A percentile compares a stretch with the other conserved stretches of the same genome.
phyloP scores from a whole-genome alignment of 805 yeast genomes.

The Ogataea methylovora region DNA sequence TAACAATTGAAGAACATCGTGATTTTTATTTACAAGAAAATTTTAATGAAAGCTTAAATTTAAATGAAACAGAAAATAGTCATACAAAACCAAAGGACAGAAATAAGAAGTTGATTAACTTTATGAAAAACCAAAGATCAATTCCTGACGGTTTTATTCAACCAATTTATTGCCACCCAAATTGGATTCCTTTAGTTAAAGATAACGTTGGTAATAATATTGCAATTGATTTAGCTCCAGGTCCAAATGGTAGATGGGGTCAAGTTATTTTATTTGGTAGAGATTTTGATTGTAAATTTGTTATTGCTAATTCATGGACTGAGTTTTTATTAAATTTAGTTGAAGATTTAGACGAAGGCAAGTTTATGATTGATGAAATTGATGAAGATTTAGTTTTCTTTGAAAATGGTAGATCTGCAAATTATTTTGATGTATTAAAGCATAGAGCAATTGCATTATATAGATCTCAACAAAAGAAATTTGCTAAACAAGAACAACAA shows the following conservation, averaged over 20 bases:
- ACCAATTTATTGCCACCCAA: slow-evolving; percentile 75
- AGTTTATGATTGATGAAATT: slow-evolving; percentile 62
- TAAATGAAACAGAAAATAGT: no score
- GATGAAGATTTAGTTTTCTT: slow-evolving; percentile 45
- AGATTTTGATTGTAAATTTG: slow-evolving; percentile 86
- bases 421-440: slow-evolving; percentile 66
- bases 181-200: slow-evolving; percentile 88
- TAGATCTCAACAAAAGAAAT: slow-evolving; percentile 6
- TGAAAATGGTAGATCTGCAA: slow-evolving; percentile 36
- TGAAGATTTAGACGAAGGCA: slow-evolving; percentile 80
- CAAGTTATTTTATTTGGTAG: slow-evolving; percentile 92
- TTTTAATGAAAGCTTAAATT: no score
- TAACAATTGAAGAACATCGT: slow-evolving; percentile 23
- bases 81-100: no score
- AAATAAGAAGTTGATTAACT: slow-evolving; percentile 6
- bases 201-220: slow-evolving; percentile 89
- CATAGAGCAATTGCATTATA: slow-evolving; percentile 42
- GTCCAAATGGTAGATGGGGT: slow-evolving; percentile 72
- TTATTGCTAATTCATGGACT: slow-evolving; percentile 83
- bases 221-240: slow-evolving; percentile 84
- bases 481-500: slow-evolving; percentile 9
- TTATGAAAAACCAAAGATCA: slow-evolving; percentile 49
- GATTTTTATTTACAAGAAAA: slow-evolving; percentile 1
- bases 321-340: slow-evolving; percentile 78
- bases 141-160: slow-evolving; percentile 74